Evolutionary conservation across 352 stramenopile species (phyloP).

Genomic region (Phytopythium montanum): DNA sequence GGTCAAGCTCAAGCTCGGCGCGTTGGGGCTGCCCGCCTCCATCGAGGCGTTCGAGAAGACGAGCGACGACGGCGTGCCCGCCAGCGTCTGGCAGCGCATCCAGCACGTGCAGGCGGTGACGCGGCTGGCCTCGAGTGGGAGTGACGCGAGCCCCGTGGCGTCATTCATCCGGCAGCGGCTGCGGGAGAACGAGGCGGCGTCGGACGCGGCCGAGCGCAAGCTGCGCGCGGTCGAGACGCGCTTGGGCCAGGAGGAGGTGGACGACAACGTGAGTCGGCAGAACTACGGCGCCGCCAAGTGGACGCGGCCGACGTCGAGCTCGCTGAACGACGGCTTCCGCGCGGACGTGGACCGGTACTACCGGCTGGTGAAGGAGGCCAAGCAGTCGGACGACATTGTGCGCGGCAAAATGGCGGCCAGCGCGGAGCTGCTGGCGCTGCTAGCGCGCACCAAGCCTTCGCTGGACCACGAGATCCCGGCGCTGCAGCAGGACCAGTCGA

Average conservation of each 20-base stretch:
- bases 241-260: constrained; percentile 52
- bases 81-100: constrained; percentile 52
- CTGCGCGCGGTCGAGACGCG: constrained; percentile 49
- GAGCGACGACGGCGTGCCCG: constrained; percentile 50
- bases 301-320: constrained; percentile 43
- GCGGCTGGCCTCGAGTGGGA: constrained; percentile 12
- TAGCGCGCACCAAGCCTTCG: constrained; percentile 45
- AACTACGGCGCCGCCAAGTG: constrained; percentile 65
- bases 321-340: constrained; percentile 54
- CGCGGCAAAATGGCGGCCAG: constrained; percentile 39
- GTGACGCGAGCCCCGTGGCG: constrained; percentile 20
- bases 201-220: constrained; percentile 52
- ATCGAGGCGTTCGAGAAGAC: constrained; percentile 78
- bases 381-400: constrained; percentile 64
- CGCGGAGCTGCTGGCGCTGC: constrained; percentile 26
- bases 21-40: constrained; percentile 63
- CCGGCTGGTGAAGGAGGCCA: constrained; percentile 65
- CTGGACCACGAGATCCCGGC: constrained; percentile 54
- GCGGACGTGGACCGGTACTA: constrained; percentile 73
- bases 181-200: constrained; percentile 46
- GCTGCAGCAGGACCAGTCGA: constrained; percentile 44
- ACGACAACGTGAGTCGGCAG: constrained; percentile 63
- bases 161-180: constrained; percentile 45
- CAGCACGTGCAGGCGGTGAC: constrained; percentile 36
- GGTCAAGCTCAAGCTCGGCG: constrained; percentile 45